Evolutionary conservation across 2,329 filamentous ascomycete species (phyloP).

Genomic region (Paramyrothecium roridum): DNA sequence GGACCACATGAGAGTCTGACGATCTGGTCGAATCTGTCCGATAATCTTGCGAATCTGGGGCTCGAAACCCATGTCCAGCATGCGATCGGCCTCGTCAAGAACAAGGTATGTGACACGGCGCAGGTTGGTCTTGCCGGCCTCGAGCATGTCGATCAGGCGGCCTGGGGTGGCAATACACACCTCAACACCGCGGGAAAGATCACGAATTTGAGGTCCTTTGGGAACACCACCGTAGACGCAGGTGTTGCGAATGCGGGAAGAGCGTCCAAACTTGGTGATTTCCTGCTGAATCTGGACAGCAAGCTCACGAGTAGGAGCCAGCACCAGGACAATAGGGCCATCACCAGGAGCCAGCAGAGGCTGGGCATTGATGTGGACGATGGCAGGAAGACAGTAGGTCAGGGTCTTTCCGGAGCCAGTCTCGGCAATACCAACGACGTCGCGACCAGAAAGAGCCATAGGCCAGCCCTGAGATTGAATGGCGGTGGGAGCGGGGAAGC

Average conservation of each 20-base stretch:
- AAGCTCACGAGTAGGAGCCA: conserved; percentile 95
- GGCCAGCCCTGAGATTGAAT: conserved; percentile 99
- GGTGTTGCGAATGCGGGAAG: conserved; percentile 95
- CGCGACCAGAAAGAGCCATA: conserved; percentile 96
- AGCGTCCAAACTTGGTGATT: conserved; percentile 98
- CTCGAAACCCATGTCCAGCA: conserved; percentile 99
- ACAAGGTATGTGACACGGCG: conserved; percentile 97
- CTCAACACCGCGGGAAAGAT: conserved; percentile 91
- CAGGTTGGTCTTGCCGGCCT: conserved; percentile 96
- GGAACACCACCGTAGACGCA: conserved; percentile 99
- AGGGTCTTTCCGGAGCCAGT: conserved; percentile 99
- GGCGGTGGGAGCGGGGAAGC: conserved; percentile 87
- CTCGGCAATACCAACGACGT: conserved; percentile 98
- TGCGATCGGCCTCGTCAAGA: conserved; percentile 97
- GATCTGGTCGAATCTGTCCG: conserved; percentile 92
- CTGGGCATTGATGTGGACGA: conserved; percentile 99
- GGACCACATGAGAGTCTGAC: conserved; percentile 99
- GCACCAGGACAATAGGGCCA: conserved; percentile 92
- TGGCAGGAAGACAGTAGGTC: conserved; percentile 95
- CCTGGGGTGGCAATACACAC: conserved; percentile 98
- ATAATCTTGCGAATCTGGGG: conserved; percentile 99
- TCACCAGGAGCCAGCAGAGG: conserved; percentile 92
- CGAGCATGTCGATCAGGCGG: conserved; percentile 97
- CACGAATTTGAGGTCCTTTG: conserved; percentile 94
- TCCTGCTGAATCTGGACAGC: conserved; percentile 98